Percentiles rank a stretch among this genome's conserved stretches.
Conservation (phyloP, 352 stramenopile genomes). For the Phytopythium delawarense region DNA sequence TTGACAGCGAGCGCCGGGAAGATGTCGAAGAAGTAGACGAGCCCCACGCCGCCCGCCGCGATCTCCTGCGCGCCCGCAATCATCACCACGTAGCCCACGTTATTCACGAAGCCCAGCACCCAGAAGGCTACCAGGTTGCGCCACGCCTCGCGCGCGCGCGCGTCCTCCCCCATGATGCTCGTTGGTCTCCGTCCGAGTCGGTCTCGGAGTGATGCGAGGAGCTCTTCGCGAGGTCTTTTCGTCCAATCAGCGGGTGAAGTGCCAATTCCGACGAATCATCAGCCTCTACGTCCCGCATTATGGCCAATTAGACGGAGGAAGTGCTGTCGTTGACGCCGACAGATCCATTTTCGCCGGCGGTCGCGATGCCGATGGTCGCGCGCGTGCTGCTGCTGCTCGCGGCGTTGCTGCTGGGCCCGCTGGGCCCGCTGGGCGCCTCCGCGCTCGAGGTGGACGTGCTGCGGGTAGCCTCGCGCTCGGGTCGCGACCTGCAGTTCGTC, state of each 20-base stretch:
- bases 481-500: constrained; percentile 24
- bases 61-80: constrained; percentile 93
- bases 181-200: not conserved
- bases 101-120: constrained; percentile 92
- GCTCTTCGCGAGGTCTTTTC: not conserved
- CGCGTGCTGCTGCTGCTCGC: not conserved
- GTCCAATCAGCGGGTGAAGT: not conserved
- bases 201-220: not conserved
- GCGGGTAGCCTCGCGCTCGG: constrained; percentile 14
- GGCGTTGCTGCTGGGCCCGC: constrained; percentile 7
- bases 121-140: constrained; percentile 87
- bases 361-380: not conserved
- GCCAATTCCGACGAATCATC: not conserved
- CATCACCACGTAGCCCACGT: constrained; percentile 94
- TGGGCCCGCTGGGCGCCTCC: constrained; percentile 3
- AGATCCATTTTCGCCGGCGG: no score
- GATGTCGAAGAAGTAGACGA: constrained; percentile 93
- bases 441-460: constrained; percentile 17
- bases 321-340: not conserved
- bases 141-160: constrained; percentile 21
- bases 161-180: not conserved
- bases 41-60: constrained; percentile 79
- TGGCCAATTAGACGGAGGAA: not conserved
- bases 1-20: constrained; percentile 89
- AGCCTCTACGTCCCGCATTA: not conserved